Percentiles rank a stretch among this genome's conserved stretches.
phyloP scores from a whole-genome alignment of 1,284 basidiomycete genomes.

The Gymnopus androsaceus region DNA sequence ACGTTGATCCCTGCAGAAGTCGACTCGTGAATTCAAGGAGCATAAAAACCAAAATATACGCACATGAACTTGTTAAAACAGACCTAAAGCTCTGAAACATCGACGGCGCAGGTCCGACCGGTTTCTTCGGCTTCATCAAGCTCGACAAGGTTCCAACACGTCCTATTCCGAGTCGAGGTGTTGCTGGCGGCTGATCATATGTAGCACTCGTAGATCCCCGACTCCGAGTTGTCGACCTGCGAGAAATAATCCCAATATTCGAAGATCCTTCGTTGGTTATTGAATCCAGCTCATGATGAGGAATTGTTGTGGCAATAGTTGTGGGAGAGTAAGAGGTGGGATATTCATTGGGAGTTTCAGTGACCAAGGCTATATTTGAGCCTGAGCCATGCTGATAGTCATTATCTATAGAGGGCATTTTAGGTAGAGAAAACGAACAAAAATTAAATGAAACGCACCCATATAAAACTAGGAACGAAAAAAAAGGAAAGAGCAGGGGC shows the following conservation, averaged over 20 bases:
- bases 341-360: not conserved
- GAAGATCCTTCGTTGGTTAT: not conserved
- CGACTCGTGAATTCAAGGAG: constrained; percentile 2
- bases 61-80: constrained; percentile 57
- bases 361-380: not conserved
- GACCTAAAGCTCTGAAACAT: constrained; percentile 45
- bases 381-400: not conserved
- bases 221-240: not conserved
- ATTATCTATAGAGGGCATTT: not conserved
- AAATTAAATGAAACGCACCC: not conserved
- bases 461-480: not conserved
- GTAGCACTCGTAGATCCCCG: not conserved
- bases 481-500: not conserved
- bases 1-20: constrained; percentile 59
- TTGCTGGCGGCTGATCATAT: not conserved
- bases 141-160: not conserved
- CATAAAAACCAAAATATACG: constrained; percentile 20
- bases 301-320: not conserved
- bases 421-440: not conserved
- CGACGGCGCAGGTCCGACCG: constrained; percentile 44
- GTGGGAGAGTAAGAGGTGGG: not conserved
- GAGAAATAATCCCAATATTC: not conserved
- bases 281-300: not conserved
- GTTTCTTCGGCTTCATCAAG: constrained; percentile 33
- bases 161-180: not conserved